Percentiles rank a stretch among this genome's conserved stretches.
Conservation (phyloP, 257 asterid genomes). For the Solanum etuberosum region DNA sequence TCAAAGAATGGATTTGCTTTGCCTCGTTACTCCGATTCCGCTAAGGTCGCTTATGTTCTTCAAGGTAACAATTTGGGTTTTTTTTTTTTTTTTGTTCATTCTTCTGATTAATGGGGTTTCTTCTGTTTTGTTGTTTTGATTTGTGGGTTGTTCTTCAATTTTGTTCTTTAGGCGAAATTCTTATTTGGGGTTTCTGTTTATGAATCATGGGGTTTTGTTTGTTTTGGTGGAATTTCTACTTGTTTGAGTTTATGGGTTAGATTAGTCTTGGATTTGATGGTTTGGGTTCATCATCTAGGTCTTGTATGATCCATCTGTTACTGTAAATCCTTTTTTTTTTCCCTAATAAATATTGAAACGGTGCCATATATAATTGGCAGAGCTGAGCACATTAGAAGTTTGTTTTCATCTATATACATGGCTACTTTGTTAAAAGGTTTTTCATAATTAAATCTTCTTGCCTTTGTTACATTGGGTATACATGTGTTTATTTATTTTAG, state of each 20-base stretch:
- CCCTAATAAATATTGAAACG: background rate
- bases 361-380: no score
- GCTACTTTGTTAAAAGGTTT: background rate
- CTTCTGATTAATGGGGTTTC: background rate
- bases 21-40: constrained; percentile 60
- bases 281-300: background rate
- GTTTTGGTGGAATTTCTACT: background rate
- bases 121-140: background rate
- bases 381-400: background rate
- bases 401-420: background rate
- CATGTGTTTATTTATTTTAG: background rate
- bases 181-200: background rate
- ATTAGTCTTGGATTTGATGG: background rate
- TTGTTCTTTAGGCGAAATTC: background rate
- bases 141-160: background rate
- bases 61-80: constrained; percentile 27
- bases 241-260: background rate
- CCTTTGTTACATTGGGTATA: background rate
- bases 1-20: constrained; percentile 50
- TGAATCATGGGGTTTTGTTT: background rate
- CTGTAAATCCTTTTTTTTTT: background rate
- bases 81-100: background rate
- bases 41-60: constrained; percentile 64
- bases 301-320: background rate
- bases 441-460: background rate